Evolutionary conservation across 169 alveolate species (phyloP), one percentile per base, ranked within the genome.

Genomic region (Cyclospora cayetanensis): DNA sequence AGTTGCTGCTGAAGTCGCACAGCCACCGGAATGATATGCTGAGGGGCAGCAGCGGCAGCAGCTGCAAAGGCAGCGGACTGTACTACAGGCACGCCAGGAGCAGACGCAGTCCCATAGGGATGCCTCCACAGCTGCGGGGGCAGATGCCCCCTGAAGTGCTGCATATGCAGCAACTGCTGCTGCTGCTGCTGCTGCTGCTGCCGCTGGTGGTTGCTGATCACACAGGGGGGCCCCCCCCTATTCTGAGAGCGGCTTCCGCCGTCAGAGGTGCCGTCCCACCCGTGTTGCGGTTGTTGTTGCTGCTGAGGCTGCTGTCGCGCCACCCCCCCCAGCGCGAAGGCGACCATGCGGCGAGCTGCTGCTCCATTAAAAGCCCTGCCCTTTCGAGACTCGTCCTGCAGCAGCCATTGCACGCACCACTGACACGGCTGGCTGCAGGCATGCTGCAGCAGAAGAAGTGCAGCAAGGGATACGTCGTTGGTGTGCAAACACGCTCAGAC

Each of bases 331-430:
- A 83, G 65, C 3, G 52, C 35, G 41, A 27, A 39, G 46, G n/a
- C 25, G 43, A 83, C 91, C 39, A 83, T 83, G 29, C 91, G 91
- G 46, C 91, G 91, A 4, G 91, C 91, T 35, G 68, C 80, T 18
- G 91, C 91, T 1, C 91, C 91, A 31, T 68, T 83, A 39, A 83
- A 83, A 22, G 91, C 77, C 43, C 91, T 68, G 39, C 60, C 91
- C 34, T 27, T 27, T 4, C 91, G 25, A 41, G 68, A 68, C 50
- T 53, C 80, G 25, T 83, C 91, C 91, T 83, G 65, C 53, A 55
- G 72, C 84, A 72, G 60, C 84, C 34, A 27, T 42, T 27, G 42
- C 79, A 72, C 41, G 84, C 63, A 37, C 25, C 84, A 72, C 35
- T 60, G 20, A 37, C 63, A 41, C 41, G 4, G 41, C 46, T n/a